Evolutionary conservation across 2,329 filamentous ascomycete genomes (phyloP), one percentile per base, ranked within the genome.

Genomic region (Apiospora phragmitis): DNA sequence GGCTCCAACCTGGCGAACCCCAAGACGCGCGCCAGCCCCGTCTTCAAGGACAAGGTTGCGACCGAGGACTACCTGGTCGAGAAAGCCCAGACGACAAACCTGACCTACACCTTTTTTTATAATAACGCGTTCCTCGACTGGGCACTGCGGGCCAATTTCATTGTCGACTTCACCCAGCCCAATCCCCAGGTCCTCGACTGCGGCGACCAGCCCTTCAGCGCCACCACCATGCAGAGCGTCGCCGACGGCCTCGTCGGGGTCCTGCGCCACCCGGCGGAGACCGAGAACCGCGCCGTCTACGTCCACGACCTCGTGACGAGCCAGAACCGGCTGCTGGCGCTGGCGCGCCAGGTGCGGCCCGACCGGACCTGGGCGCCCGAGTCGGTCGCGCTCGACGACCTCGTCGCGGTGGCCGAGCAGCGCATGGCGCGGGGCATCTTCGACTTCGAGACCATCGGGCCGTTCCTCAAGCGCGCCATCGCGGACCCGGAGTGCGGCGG

Each of bases 231-330:
- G 1, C 73, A 77, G 5, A 80, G 82, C 21, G 80, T 89, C 41
- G 86, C 81, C 2, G 75, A 82, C 8, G 82, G 86, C 0, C 80
- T 87, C 0, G 80, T 84, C 16, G 80, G 83, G n/a, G 77, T 85
- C 1, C 79, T 90, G 1, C 80, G 77, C 73, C 81, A 76, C 14
- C 80, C 83, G 0, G 77, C 81, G 0, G 77, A 82, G 55, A 88
- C 86, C 0, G 83, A 79, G 69, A 90, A 90, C 73, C 80, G 84
- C 67, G 84, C 86, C 73, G 77, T 90, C 41, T 87, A 85, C 71
- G 75, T 90, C 16, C 83, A 85, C n/a, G 86, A 84, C 2, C 85
- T 88, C 69, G 81, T 81, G 21, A 83, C 83, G 0, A 84, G 83
- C 0, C 87, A 89, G 76, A 84, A 83, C 2, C 80, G 88, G 65